Percentiles rank a stretch among this genome's conserved stretches.
These are phyloP conservation scores for Pseudocercospora musae DNA, from an alignment of 2,329 filamentous ascomycete species.

Conservation along the genomic window DNA sequence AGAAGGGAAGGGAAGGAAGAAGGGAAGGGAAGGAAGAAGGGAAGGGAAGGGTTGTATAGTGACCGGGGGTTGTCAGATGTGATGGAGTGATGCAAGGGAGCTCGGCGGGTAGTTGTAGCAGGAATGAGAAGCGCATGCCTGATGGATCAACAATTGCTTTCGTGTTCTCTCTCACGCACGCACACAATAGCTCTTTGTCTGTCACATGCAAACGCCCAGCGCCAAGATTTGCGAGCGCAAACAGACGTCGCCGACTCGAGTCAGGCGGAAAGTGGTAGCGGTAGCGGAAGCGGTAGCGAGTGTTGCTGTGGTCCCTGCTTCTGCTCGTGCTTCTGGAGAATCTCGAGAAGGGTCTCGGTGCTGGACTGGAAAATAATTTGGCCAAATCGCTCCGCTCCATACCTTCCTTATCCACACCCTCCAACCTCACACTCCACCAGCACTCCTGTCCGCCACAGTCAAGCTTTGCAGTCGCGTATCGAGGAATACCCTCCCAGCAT, in stretches of 20 bases:
- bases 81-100: background rate
- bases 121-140: background rate
- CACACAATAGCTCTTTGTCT: background rate
- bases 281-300: too few species aligned
- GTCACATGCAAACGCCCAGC: background rate
- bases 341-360: background rate
- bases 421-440: background rate
- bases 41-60: background rate
- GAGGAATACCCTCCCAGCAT: background rate
- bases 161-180: background rate
- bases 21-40: too few species aligned
- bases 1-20: too few species aligned
- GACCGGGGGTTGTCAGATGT: background rate
- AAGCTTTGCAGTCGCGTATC: background rate
- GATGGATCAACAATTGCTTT: background rate
- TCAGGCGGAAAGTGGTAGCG: background rate
- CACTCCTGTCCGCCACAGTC: background rate
- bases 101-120: background rate
- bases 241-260: background rate
- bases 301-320: background rate
- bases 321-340: too few species aligned
- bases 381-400: background rate
- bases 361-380: background rate
- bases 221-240: background rate
- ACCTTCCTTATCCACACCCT: background rate